Evolutionary conservation across 306 rosid genomes (phyloP), one percentile per base, ranked within the genome.

Genomic region (Glycine tomentella): DNA sequence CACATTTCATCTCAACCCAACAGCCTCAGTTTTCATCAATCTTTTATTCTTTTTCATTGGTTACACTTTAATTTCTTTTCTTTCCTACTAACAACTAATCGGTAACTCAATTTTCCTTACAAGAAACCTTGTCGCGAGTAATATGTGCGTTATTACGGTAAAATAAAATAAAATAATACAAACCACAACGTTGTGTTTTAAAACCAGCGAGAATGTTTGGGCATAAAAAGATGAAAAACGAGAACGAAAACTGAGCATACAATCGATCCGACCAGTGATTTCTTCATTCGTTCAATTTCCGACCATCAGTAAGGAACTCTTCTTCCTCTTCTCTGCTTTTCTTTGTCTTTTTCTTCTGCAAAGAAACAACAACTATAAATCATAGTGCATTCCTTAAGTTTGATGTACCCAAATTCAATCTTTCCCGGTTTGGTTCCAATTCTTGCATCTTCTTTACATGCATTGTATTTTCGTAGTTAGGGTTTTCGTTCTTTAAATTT

Each of bases 391-490:
- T 70, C 40, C 53, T 12, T 12, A 0, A 16, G 38, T 59, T 59
- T 61, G 46, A 12, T 80, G 3, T 61, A 11, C 17, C 64, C 49
- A 38, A 33, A 10, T 59, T 49, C 53, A 9, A 6, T 34, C 71
- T 17, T 71, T 9, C 15, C 9, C 4, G 13, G 42, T 80, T 45
- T 33, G 10, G 13, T 70, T 70, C 42, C 42, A 61, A 13, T 31
- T 62, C 16, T 0, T 62, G 62, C 62, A 63, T 72, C 65, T 70
- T 34, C 16, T 0, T 1, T 16, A 17, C 74, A 52, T 40, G 63
- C 86, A 69, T 69, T 53, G 76, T 6, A 31, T 33, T 78, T 69
- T 69, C 40, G 8, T 62, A 1, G 8, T 71, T 69, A 86, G 84
- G 84, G 72, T 65, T 83, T 82, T 44, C 20, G 52, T 53, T 68